Conservation (phyloP, 441 rosid species). For the Metrosideros polymorpha region DNA sequence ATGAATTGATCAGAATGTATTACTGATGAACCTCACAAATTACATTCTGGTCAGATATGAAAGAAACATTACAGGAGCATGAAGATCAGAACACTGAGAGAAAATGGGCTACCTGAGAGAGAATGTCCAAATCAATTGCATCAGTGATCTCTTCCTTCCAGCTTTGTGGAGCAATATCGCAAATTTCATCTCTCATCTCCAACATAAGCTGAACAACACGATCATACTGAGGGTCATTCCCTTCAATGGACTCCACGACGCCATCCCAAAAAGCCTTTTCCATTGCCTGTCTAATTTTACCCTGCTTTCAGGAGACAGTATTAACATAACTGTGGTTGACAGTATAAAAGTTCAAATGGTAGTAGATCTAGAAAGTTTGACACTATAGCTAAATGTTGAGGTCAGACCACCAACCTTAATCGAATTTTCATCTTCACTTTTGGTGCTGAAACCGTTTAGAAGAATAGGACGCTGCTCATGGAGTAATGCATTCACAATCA, state of each 20-base stretch:
- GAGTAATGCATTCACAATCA: conserved; percentile 62
- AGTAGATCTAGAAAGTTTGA: background rate
- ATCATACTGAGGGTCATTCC: conserved; percentile 49
- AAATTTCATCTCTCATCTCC: conserved; percentile 84
- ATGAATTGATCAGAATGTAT: background rate
- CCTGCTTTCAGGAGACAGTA: conserved; percentile 22
- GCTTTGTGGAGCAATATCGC: conserved; percentile 73
- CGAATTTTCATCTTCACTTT: conserved; percentile 27
- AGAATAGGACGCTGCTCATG: conserved; percentile 38
- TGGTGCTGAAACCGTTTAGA: conserved; percentile 25
- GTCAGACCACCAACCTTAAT: conserved; percentile 44
- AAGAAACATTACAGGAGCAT: background rate
- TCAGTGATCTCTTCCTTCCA: conserved; percentile 74
- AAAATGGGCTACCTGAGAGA: conserved; percentile 48
- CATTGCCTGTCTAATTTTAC: conserved; percentile 61
- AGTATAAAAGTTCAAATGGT: background rate
- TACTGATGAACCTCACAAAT: background rate
- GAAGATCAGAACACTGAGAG: background rate
- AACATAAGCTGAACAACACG: conserved; percentile 63
- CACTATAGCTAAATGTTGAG: background rate
- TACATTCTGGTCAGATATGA: background rate
- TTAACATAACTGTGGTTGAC: background rate
- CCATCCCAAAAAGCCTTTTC: conserved; percentile 87
- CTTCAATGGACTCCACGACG: conserved; percentile 54
- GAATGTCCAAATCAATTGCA: conserved; percentile 68